Evolutionary conservation across 2,329 filamentous ascomycete species (phyloP).

Genomic region (Colletotrichum ledebouriae): DNA sequence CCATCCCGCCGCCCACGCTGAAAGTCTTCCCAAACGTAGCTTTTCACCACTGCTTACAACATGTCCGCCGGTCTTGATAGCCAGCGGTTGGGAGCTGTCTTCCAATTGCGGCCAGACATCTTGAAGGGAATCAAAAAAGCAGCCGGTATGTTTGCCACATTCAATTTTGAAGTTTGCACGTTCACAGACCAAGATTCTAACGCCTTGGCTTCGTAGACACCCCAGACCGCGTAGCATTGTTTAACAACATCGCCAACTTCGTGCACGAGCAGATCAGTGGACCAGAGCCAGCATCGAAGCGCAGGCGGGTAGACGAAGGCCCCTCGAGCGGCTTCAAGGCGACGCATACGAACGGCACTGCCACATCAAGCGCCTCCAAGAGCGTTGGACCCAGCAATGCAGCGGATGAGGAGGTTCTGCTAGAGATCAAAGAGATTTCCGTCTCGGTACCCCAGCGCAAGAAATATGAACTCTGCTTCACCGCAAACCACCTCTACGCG

Average conservation of each 20-base stretch:
- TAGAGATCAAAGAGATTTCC: conserved; percentile 76
- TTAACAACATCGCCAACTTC: conserved; percentile 68
- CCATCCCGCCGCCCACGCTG: neutral
- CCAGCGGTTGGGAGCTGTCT: conserved; percentile 64
- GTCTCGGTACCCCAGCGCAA: conserved; percentile 77
- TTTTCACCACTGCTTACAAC: conserved; percentile 13
- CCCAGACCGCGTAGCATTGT: conserved; percentile 63
- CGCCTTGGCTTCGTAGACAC: conserved; percentile 57
- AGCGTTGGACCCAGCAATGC: conserved; percentile 53
- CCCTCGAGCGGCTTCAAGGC: conserved; percentile 47
- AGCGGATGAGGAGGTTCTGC: conserved; percentile 64
- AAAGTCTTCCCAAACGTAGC: neutral
- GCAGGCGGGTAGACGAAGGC: conserved; percentile 64
- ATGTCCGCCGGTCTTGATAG: conserved; percentile 63
- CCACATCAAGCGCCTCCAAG: conserved; percentile 42
- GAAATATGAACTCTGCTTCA: conserved; percentile 76
- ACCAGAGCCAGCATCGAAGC: conserved; percentile 65
- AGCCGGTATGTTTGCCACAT: conserved; percentile 59
- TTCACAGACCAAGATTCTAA: neutral
- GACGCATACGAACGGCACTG: conserved; percentile 44
- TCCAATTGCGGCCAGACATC: conserved; percentile 69
- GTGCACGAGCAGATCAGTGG: conserved; percentile 60
- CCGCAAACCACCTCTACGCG: conserved; percentile 70
- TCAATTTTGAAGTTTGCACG: neutral
- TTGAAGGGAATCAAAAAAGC: conserved; percentile 65